Base-by-base conservation (phyloP, 2,329 filamentous ascomycete genomes). In the Pseudogymnoascus sp. region DNA sequence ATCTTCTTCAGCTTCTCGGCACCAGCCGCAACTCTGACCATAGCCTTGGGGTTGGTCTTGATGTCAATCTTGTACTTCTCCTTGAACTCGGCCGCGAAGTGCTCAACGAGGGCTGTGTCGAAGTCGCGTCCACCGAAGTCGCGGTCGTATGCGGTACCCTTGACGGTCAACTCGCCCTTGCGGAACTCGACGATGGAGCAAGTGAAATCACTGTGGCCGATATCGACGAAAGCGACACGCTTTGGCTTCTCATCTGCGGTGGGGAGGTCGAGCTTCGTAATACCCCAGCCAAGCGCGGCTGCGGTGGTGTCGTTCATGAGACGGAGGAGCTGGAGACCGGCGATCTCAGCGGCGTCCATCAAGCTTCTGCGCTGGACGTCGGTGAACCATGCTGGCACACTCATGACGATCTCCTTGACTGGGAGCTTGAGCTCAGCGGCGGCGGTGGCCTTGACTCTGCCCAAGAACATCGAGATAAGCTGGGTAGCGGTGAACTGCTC, bases 1-100 rank as follows among this genome's bases (percentile, higher is more conserved):
- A 97, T 88, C 86, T 97, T 97, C 88, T 99, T 99, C 75, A 96
- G 80, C 84, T 96, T 97, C 84, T 99, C 94, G 63, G 92, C 92
- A 63, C 90, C 92, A 66, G 91, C 87, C 44, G 90, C 84, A 70
- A 95, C 90, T 75, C 94, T 91, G 69, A 92, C 86, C 76, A 88
- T 85, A 64, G 93, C 94, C 80, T 96, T 96, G 69, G 87, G 84
- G 80, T 97, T 94, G 69, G 85, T 87, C 77, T 87, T 85, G 79
- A 99, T 93, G 75, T 97, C 92, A 70, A 97, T 90, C 84, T 96
- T 96, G 86, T 91, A 96, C 78, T 96, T 97, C 78, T 91, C 90
- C 80, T 94, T 91, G 84, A 97, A 99, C 77, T 97, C 92, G 73
- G 90, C 88, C 71, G 89, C 90, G 73, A 99, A 91, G 80, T 97